Conservation (phyloP, 2,329 filamentous ascomycete genomes). For the Endoconidiophora polonica region DNA sequence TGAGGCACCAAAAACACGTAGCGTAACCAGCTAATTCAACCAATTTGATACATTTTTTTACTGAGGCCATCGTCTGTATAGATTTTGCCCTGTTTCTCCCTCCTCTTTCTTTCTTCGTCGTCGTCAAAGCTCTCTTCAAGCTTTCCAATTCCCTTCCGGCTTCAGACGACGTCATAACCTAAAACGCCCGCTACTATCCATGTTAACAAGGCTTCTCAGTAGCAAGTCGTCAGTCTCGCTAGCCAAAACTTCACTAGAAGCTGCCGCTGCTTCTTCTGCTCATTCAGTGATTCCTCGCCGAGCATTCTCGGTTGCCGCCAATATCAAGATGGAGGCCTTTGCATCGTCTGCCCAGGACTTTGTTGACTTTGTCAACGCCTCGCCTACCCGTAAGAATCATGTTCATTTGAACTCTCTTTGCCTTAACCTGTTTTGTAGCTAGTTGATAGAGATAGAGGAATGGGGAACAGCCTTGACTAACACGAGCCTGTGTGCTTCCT, state of each 20-base stretch:
- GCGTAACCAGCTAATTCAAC: background rate
- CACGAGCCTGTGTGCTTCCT: background rate
- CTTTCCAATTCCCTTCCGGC: background rate
- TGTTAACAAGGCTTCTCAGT: slow-evolving; percentile 10
- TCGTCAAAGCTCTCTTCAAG: background rate
- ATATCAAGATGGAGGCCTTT: slow-evolving; percentile 1
- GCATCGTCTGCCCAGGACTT: slow-evolving; percentile 56
- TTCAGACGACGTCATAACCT: too few species aligned
- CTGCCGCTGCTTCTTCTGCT: slow-evolving; percentile 17
- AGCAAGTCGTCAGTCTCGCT: slow-evolving; percentile 3
- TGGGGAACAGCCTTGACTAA: background rate
- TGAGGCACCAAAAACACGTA: too few species aligned
- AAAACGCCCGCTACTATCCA: background rate
- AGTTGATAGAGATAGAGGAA: too few species aligned
- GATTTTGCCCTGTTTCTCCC: background rate
- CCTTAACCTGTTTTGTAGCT: background rate
- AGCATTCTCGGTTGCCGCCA: background rate
- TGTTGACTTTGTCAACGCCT: slow-evolving; percentile 83
- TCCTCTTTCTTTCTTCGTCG: background rate
- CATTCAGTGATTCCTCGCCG: background rate
- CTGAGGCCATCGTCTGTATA: background rate
- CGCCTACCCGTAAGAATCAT: slow-evolving; percentile 60
- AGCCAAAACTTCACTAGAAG: background rate
- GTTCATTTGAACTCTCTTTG: background rate
- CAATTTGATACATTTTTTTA: background rate